phyloP scores from a whole-genome alignment of 2,329 filamentous ascomycete species.

The Rosellinia necatrix region DNA sequence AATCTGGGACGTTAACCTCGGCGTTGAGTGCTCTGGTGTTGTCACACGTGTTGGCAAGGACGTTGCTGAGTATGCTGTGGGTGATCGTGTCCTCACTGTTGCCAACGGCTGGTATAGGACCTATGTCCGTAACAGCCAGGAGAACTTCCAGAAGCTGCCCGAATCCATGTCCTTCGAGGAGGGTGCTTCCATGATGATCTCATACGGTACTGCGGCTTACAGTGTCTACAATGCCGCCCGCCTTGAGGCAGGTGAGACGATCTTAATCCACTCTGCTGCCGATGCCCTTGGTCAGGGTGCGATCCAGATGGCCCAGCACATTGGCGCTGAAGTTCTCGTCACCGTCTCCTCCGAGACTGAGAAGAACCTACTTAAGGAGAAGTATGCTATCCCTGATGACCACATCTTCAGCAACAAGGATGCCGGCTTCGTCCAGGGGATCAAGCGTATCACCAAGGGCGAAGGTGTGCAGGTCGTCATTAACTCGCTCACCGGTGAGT shows the following conservation, averaged over 20 bases:
- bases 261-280: conserved; percentile 37
- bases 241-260: conserved; percentile 36
- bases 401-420: conserved; percentile 39
- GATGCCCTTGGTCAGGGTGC: conserved; percentile 35
- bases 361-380: conserved; percentile 35
- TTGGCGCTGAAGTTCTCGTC: conserved; percentile 35
- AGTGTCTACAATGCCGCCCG: conserved; percentile 36
- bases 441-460: conserved; percentile 36
- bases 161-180: conserved; percentile 36
- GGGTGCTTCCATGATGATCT: conserved; percentile 36
- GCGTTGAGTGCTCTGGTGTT: conserved; percentile 36
- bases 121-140: conserved; percentile 34
- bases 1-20: conserved; percentile 37
- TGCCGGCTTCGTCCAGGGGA: conserved; percentile 36
- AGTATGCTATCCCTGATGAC: conserved; percentile 32
- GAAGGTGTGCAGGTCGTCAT: conserved; percentile 35
- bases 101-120: conserved; percentile 36
- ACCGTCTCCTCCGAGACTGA: conserved; percentile 37
- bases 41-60: conserved; percentile 34
- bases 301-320: conserved; percentile 36
- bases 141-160: conserved; percentile 38
- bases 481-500: conserved; percentile 35
- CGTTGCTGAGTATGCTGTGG: conserved; percentile 32
- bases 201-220: conserved; percentile 36
- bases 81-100: conserved; percentile 35